Evolutionary conservation across 176 grass and related monocot genomes (phyloP).

Genomic region (Aegilops umbellulata): DNA sequence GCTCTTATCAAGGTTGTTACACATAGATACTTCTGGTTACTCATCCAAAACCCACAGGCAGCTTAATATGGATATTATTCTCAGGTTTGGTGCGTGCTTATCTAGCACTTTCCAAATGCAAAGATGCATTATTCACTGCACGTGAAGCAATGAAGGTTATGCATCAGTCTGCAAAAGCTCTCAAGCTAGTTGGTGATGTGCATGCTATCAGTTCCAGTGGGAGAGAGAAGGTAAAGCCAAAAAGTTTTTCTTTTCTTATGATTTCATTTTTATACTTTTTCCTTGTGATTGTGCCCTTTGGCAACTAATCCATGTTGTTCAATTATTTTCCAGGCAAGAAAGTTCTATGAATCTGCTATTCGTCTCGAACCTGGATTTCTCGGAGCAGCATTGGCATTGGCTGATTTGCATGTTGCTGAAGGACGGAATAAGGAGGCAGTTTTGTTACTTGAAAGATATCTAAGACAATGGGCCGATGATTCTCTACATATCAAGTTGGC

Average conservation of each 20-base stretch:
- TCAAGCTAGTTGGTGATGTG: conserved; percentile 98
- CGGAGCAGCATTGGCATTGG: conserved; percentile 87
- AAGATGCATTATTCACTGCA: conserved; percentile 93
- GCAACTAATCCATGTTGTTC: not conserved
- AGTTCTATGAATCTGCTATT: conserved; percentile 97
- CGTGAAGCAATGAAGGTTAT: conserved; percentile 96
- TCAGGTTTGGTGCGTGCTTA: conserved; percentile 85
- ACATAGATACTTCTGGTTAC: not conserved
- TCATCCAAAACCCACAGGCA: not conserved
- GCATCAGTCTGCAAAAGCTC: conserved; percentile 98
- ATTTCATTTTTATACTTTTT: not conserved
- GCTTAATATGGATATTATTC: conserved; percentile 22
- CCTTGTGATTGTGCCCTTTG: not conserved
- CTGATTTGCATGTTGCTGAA: conserved; percentile 79
- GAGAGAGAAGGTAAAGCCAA: conserved; percentile 81
- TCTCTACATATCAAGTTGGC: conserved; percentile 95
- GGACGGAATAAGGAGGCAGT: conserved; percentile 89
- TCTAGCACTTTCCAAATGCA: conserved; percentile 88
- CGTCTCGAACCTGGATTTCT: conserved; percentile 94
- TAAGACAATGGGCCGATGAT: conserved; percentile 84
- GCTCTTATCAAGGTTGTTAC: conserved; percentile 87
- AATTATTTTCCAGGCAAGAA: conserved; percentile 63
- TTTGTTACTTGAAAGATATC: conserved; percentile 77
- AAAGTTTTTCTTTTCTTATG: not conserved
- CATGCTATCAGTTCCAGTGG: conserved; percentile 85